These are phyloP conservation scores for Edaphochlamys debaryana DNA, from an alignment of 139 green algal species.

Conservation along the genomic window DNA sequence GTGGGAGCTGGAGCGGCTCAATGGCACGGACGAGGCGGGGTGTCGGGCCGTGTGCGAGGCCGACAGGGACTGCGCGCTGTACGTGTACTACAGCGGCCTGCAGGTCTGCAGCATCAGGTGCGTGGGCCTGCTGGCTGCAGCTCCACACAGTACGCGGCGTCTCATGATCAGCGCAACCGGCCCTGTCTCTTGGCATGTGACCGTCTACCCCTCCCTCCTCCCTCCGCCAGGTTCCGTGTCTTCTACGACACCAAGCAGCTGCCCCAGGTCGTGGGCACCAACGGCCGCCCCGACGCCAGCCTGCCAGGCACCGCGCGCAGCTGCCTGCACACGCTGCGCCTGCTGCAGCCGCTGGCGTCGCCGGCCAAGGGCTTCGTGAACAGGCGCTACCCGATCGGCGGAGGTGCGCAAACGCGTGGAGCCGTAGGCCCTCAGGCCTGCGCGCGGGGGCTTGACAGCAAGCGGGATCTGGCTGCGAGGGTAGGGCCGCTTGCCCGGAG, in stretches of 20 bases:
- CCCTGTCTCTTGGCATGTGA: neutral
- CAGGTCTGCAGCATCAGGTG: neutral
- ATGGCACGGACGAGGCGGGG: neutral
- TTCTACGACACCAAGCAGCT: neutral
- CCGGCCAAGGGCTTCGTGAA: neutral
- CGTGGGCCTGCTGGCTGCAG: neutral
- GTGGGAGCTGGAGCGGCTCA: neutral
- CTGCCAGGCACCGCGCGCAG: neutral
- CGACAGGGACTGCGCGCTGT: neutral
- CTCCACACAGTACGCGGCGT: neutral
- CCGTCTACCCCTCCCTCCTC: neutral
- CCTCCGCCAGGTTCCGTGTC: neutral
- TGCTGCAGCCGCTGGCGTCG: neutral
- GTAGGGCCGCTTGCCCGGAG: no score
- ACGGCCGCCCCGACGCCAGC: neutral
- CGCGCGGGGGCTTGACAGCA: no score
- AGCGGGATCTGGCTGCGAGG: no score
- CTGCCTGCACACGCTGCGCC: neutral
- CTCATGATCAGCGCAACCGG: neutral
- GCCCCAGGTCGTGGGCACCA: neutral
- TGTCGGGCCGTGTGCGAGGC: neutral
- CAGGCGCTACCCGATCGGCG: neutral
- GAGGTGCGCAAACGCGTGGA: neutral
- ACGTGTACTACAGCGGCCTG: neutral
- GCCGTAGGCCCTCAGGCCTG: neutral